Evolutionary conservation across 2,329 filamentous ascomycete genomes (phyloP).

Genomic region (Xylaria sp.): DNA sequence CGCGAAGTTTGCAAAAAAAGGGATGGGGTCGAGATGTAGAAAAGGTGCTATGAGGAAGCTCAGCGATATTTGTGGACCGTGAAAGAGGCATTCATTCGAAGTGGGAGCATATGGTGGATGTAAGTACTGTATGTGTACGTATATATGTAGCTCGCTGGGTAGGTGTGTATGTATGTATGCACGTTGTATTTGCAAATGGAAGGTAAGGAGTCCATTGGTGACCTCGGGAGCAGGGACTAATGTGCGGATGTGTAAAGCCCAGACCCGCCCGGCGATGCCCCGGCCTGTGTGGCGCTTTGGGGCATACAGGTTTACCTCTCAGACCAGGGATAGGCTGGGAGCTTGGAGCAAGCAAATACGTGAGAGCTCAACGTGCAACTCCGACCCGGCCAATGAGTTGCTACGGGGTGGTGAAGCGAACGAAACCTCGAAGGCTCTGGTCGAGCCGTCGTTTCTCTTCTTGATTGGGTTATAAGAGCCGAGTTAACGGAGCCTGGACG

Average conservation of each 20-base stretch:
- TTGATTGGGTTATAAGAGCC: not conserved
- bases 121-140: conserved; percentile 7
- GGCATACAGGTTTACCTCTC: not conserved
- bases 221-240: conserved; percentile 28
- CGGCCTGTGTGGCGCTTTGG: conserved; percentile 20
- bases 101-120: conserved; percentile 14
- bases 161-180: conserved; percentile 12
- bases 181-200: conserved; percentile 29
- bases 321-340: conserved; percentile 22
- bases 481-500: not conserved
- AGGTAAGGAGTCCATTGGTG: conserved; percentile 23
- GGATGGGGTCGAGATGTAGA: conserved; percentile 21
- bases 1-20: conserved; percentile 21
- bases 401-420: conserved; percentile 5
- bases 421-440: not conserved
- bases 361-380: conserved; percentile 22
- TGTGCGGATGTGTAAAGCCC: conserved; percentile 18
- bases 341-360: conserved; percentile 20
- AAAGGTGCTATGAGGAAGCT: conserved; percentile 15
- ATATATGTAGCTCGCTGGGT: not conserved
- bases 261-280: conserved; percentile 16
- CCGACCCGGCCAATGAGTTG: conserved; percentile 20
- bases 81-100: conserved; percentile 14
- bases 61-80: conserved; percentile 27
- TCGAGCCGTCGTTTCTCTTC: too few relatives aligned